Conservation (phyloP, 371 early-diverging fungal genomes). For the Apophysomyces trapeziformis region DNA sequence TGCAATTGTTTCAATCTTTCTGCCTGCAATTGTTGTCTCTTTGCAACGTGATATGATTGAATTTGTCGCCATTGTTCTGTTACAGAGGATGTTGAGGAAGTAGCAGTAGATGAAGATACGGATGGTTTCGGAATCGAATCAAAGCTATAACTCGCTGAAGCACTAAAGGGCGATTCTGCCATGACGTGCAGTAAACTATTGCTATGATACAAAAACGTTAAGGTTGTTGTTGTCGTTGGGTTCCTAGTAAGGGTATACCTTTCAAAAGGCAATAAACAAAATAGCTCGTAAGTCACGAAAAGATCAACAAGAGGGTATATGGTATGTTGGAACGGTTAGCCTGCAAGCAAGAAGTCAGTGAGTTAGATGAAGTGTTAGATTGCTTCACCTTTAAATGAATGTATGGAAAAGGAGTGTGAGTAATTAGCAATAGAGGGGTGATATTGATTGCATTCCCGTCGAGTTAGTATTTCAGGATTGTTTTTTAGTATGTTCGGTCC, state of each 20-base stretch:
- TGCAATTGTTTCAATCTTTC: slow-evolving; percentile 44
- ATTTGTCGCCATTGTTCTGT: slow-evolving; percentile 35
- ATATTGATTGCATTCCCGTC: slow-evolving; percentile 4
- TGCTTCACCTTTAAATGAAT: slow-evolving; percentile 13
- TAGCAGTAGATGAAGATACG: slow-evolving; percentile 22
- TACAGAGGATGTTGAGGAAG: slow-evolving; percentile 21
- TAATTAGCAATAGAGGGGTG: slow-evolving; percentile 5
- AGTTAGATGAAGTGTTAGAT: slow-evolving; percentile 13
- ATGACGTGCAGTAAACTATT: neutral
- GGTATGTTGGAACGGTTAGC: too few relatives aligned
- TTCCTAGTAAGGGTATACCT: too few relatives aligned
- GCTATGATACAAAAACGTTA: neutral
- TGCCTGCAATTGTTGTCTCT: slow-evolving; percentile 34
- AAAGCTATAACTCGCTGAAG: slow-evolving; percentile 5
- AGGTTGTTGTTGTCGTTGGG: too few relatives aligned
- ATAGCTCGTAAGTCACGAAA: too few relatives aligned
- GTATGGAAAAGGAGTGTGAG: slow-evolving; percentile 1
- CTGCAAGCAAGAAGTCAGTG: too few relatives aligned
- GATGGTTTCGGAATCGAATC: slow-evolving; percentile 10
- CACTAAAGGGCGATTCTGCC: slow-evolving; percentile 11
- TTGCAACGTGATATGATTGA: slow-evolving; percentile 28
- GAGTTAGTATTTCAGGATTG: neutral
- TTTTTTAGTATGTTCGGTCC: neutral
- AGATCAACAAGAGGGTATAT: too few relatives aligned
- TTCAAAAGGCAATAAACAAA: too few relatives aligned